Evolutionary conservation across 2,329 filamentous ascomycete genomes (phyloP), one percentile per base, ranked within the genome.

Genomic region (Rhinocladiella similis): DNA sequence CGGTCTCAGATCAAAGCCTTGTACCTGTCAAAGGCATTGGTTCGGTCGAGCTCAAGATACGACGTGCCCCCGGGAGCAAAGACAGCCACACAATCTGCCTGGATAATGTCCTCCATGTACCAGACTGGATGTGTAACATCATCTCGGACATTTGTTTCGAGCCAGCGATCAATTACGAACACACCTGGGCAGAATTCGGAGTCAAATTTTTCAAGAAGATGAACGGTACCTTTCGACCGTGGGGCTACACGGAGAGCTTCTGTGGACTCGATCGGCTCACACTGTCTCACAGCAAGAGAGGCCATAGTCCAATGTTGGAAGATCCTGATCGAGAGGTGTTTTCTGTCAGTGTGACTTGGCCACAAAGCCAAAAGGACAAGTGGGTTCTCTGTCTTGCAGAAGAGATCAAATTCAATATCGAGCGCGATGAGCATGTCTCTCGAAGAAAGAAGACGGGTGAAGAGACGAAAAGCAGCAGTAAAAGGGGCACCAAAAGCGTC

Each of bases 101-200:
- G 12, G 63, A 72, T 18, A 65, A 69, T 53, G 70, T 73, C 39
- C 60, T 72, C 42, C 69, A 73, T 58, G 68, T 70, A 51, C 71
- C 71, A 1, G 65, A 65, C 35, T 70, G 70, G 47, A 47, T 70
- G 14, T 72, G 70, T 47, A 73, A 72, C 42, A 64, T 66, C 39
- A 47, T 65, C 39, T 65, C 65, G 12, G 63, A 65, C 51, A 41
- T 58, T 13, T 62, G 54, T 16, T 65, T 65, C 35, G 22, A 47
- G 4, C 59, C 55, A 9, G 38, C 35, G 5, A 22, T 53, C 12
- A 50, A 48, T 5, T 62, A 63, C 50, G 62, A 66, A 35, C 65
- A 66, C 42, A 61, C 54, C 9, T 66, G 63, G 63, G 60, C 54
- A 10, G 50, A 61, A 27, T 54, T 60, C 33, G 63, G 63, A 13